These are phyloP conservation scores for Vairimorpha necatrix DNA, from an alignment of 371 early-diverging fungal species.

Conservation along the genomic window DNA sequence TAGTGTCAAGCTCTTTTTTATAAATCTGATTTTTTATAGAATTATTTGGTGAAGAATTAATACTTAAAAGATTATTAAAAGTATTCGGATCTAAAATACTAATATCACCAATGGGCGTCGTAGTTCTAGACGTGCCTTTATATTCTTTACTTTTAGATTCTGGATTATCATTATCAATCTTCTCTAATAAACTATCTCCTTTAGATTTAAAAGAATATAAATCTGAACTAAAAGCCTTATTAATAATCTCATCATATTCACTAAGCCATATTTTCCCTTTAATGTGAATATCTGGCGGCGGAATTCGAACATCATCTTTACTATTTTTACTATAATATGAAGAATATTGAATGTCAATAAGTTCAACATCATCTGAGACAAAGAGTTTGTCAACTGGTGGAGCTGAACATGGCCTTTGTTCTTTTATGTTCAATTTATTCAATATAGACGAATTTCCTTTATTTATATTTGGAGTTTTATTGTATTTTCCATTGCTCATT, in stretches of 20 bases:
- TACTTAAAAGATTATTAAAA: constrained; percentile 26
- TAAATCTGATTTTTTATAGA: neutral
- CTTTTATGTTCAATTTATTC: neutral
- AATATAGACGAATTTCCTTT: neutral
- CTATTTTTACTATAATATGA: constrained; percentile 66
- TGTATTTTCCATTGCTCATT: neutral
- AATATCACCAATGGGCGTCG: constrained; percentile 49
- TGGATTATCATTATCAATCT: constrained; percentile 53
- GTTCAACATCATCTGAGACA: constrained; percentile 47
- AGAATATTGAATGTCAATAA: constrained; percentile 63
- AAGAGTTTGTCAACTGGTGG: constrained; percentile 56
- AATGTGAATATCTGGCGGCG: constrained; percentile 63
- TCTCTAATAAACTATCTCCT: constrained; percentile 27
- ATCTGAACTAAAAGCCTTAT: constrained; percentile 45
- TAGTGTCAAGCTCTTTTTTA: neutral
- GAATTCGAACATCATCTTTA: constrained; percentile 65
- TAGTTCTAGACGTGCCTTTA: constrained; percentile 45
- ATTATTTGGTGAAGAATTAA: neutral
- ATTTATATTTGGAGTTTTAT: neutral
- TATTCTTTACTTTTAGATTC: constrained; percentile 42
- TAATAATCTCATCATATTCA: constrained; percentile 44
- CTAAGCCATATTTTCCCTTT: constrained; percentile 38
- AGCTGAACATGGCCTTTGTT: constrained; percentile 44
- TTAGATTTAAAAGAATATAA: constrained; percentile 38
- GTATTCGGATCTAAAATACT: constrained; percentile 26